Base-by-base conservation (phyloP, 768 basidiomycete species). In the Amanita brunnescens region DNA sequence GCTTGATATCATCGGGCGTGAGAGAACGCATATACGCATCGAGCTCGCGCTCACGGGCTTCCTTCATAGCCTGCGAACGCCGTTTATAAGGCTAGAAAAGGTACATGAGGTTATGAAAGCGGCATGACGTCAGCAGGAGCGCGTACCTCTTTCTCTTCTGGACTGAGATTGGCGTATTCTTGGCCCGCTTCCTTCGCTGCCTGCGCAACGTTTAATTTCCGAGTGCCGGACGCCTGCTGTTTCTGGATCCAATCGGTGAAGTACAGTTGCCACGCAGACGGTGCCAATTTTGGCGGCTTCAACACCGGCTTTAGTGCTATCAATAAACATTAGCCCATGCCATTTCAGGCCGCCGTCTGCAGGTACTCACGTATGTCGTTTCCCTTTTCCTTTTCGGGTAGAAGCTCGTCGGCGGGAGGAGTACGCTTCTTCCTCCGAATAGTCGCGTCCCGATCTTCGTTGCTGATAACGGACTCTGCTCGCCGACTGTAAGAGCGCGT, bases 241-340 rank as follows among this genome's bases (percentile, higher is more conserved):
- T 80, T 78, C 64, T 91, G 87, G 56, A 96, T 92, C 82, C 89
- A 93, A 63, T 95, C 91, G 20, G 91, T 91, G 64, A 96, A 95
- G 68, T 91, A 96, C 39, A 96, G 77, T 67, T 96, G 93, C 93
- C 93, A 96, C 49, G 92, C 90, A 2, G 91, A 93, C 3, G 89
- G 91, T 5, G 93, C 90, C 59, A 92, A 77, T 71, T 93, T 92
- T 43, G 92, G 92, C 16, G 89, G 91, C 38, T 84, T 83, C 52
- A 96, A 73, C 9, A 81, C 68, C 35, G 92, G 92, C 68, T 87
- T 92, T 50, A 79, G 70, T 33, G 74, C 85, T 85, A 66, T 52
- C 50, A 49, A 58, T 51, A 54, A 41, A 50, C 49, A 49, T 50
- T 54, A 48, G 49, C 40, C 49, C 40, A 41, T 46, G 30, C 30